A percentile compares a stretch with the other conserved stretches of the same genome.
These are phyloP conservation scores for Aspergillus aculeatinus DNA, from an alignment of 2,329 filamentous ascomycete genomes.

Conservation along the genomic window DNA sequence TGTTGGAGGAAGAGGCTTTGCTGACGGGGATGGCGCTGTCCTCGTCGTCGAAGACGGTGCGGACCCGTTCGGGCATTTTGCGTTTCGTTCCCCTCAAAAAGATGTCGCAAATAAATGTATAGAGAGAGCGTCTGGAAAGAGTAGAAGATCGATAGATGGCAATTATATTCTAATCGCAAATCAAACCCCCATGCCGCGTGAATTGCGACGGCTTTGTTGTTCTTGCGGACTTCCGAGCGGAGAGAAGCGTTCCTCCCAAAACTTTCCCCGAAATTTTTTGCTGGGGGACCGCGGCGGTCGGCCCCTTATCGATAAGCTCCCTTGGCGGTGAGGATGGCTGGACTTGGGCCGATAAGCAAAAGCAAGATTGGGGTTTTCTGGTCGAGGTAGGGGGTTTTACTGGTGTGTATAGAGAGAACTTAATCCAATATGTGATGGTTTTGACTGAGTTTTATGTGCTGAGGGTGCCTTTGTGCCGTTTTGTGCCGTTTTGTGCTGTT, in stretches of 20 bases:
- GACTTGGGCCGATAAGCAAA: no score
- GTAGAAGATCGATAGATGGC: background rate
- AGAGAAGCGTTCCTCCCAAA: background rate
- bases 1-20: slow-evolving; percentile 1
- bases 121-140: no score
- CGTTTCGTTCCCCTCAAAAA: background rate
- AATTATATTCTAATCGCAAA: background rate
- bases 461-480: no score
- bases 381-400: no score
- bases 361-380: no score
- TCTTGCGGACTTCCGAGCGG: slow-evolving; percentile 5
- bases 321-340: slow-evolving; percentile 15
- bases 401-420: no score
- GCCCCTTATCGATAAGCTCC: slow-evolving; percentile 31
- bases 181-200: background rate
- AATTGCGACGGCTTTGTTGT: slow-evolving; percentile 1
- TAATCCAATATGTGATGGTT: no score
- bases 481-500: no score
- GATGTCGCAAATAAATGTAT: no score
- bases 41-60: slow-evolving; percentile 38
- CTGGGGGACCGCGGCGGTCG: background rate
- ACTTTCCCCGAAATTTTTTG: slow-evolving; percentile 25
- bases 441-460: no score
- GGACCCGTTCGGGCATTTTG: slow-evolving; percentile 45
- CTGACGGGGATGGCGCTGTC: slow-evolving; percentile 27